Percentiles rank a stretch among this genome's conserved stretches.
Evolutionary conservation across 2,329 filamentous ascomycete genomes (phyloP).

Genomic region (Colletotrichum karsti): DNA sequence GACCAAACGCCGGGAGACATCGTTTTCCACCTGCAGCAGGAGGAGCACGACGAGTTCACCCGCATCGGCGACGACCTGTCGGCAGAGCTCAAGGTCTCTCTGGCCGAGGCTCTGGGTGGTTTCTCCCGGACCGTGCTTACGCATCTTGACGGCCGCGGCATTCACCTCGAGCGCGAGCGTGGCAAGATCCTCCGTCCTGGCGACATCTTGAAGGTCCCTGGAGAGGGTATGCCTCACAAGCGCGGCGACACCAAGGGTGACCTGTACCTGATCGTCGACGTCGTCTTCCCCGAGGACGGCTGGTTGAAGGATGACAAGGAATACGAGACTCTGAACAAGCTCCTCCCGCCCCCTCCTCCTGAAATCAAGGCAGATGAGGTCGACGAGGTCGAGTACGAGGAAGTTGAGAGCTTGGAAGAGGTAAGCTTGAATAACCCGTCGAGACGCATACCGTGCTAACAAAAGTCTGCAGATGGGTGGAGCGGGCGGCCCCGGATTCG

Average conservation of each 20-base stretch:
- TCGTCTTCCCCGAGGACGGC: constrained; percentile 88
- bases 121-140: constrained; percentile 91
- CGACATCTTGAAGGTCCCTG: constrained; percentile 84
- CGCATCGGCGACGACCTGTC: constrained; percentile 86
- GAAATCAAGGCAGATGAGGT: constrained; percentile 76
- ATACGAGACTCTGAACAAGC: constrained; percentile 75
- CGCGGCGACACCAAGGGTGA: constrained; percentile 85
- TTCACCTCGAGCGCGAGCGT: constrained; percentile 80
- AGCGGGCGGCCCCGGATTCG: constrained; percentile 73
- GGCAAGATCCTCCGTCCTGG: constrained; percentile 85
- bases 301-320: constrained; percentile 80
- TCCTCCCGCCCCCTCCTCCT: constrained; percentile 73
- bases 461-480: constrained; percentile 69
- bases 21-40: constrained; percentile 86
- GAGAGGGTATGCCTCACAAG: constrained; percentile 96
- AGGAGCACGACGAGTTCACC: constrained; percentile 82
- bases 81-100: constrained; percentile 80
- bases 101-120: constrained; percentile 85
- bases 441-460: constrained; percentile 35
- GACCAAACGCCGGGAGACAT: constrained; percentile 93
- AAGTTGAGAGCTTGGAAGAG: constrained; percentile 84
- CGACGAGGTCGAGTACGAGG: constrained; percentile 89
- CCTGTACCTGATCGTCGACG: constrained; percentile 84
- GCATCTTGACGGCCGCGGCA: constrained; percentile 92
- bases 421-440: constrained; percentile 48